Evolutionary conservation across 768 basidiomycete species (phyloP).

Genomic region (Podaxis mareebaensis): DNA sequence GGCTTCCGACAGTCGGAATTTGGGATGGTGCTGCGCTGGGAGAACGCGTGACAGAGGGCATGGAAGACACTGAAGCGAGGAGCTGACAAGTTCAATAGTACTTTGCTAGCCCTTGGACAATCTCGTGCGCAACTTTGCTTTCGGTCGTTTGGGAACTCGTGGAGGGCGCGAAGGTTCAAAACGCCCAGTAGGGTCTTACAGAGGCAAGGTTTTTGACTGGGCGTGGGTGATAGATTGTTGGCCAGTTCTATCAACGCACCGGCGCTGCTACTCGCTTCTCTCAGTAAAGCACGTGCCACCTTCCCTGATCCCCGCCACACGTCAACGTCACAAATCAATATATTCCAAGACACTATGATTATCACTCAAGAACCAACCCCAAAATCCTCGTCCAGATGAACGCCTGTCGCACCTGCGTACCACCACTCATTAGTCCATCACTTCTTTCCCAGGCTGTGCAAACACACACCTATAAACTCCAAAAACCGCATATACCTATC

Average conservation of each 20-base stretch:
- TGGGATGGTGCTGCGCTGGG: background rate
- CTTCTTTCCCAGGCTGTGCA: background rate
- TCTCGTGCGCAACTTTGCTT: no score
- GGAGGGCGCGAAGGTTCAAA: background rate
- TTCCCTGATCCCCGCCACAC: background rate
- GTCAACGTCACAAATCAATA: background rate
- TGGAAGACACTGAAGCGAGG: background rate
- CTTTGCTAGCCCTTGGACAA: no score
- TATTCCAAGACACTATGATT: background rate
- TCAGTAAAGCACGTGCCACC: no score
- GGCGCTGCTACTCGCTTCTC: no score
- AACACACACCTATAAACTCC: conserved; percentile 48
- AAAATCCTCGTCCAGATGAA: background rate
- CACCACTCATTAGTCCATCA: background rate
- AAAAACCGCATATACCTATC: conserved; percentile 58
- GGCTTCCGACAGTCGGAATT: background rate
- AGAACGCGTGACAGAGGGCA: conserved; percentile 5
- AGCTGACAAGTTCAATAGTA: no score
- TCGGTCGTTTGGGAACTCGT: no score
- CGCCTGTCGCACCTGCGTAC: background rate
- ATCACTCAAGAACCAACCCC: background rate
- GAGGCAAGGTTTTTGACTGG: background rate
- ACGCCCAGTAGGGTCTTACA: background rate
- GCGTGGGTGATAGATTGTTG: background rate
- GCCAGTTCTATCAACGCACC: background rate